Conservation (phyloP, 2,329 filamentous ascomycete species). For the Aureobasidium musti region DNA sequence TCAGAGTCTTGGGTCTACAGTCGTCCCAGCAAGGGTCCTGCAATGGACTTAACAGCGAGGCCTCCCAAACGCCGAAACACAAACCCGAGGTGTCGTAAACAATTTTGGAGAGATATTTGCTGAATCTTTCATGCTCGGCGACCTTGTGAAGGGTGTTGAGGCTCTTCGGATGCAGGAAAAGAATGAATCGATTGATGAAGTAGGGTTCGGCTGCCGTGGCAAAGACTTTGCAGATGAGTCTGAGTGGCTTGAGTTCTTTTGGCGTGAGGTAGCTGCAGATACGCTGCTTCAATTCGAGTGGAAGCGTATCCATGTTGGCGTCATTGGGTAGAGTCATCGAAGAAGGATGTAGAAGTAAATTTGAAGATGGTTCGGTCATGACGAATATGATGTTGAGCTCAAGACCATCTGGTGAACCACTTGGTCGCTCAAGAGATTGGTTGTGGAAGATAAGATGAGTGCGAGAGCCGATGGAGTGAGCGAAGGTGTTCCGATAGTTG, state of each 20-base stretch:
- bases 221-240: background rate
- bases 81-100: background rate
- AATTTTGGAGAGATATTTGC: background rate
- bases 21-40: background rate
- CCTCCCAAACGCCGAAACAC: too few relatives aligned
- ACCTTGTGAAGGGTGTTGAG: background rate
- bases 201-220: background rate
- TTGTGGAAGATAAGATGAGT: too few relatives aligned
- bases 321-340: background rate
- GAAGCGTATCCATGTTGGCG: constrained; percentile 1
- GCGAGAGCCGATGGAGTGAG: background rate
- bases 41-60: background rate
- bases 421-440: background rate
- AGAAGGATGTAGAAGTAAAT: background rate
- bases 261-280: constrained; percentile 5
- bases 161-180: background rate
- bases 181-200: background rate
- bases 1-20: background rate
- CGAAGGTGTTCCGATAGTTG: background rate
- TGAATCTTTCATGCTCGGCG: background rate
- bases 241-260: background rate
- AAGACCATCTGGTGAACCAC: background rate
- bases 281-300: constrained; percentile 6
- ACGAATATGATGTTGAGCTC: background rate
- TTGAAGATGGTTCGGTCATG: background rate